These are phyloP conservation scores for Isoetes taiwanensis DNA, from an alignment of 75 land plant genomes.

Conservation along the genomic window DNA sequence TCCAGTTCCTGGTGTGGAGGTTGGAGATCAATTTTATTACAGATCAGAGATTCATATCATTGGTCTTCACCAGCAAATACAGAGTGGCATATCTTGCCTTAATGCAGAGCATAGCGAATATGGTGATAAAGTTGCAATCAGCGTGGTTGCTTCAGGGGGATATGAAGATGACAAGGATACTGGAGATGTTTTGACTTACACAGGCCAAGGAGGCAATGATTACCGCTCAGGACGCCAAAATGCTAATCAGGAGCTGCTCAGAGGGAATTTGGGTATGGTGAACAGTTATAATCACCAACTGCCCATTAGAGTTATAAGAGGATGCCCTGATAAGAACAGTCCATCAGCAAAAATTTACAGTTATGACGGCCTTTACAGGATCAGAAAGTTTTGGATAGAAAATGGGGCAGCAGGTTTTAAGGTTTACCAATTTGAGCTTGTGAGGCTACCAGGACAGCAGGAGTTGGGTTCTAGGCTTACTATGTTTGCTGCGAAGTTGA, in stretches of 20 bases:
- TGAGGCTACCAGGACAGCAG: conserved; percentile 68
- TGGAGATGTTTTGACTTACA: conserved; percentile 17
- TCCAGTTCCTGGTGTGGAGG: conserved; percentile 34
- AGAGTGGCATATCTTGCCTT: conserved; percentile 23
- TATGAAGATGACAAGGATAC: conserved; percentile 18
- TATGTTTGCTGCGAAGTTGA: conserved; percentile 36
- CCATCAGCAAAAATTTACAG: conserved; percentile 25
- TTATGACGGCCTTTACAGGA: conserved; percentile 69
- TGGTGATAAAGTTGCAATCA: conserved; percentile 13
- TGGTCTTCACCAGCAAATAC: conserved; percentile 30
- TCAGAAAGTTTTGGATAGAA: conserved; percentile 39
- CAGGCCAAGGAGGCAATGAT: conserved; percentile 25
- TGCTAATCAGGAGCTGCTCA: conserved; percentile 22
- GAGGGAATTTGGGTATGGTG: conserved; percentile 23
- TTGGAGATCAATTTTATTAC: conserved; percentile 35
- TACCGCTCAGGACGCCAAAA: conserved; percentile 8
- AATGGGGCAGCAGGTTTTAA: conserved; percentile 26
- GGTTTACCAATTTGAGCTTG: conserved; percentile 46
- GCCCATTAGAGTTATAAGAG: conserved; percentile 28
- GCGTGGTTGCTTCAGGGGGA: conserved; percentile 20
- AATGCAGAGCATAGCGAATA: background rate
- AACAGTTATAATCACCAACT: conserved; percentile 8
- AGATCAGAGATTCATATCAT: conserved; percentile 30
- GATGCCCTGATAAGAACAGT: conserved; percentile 14
- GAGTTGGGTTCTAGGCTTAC: conserved; percentile 27